Conservation (phyloP, 345 rosid genomes). For the Zanthoxylum bungeanum region DNA sequence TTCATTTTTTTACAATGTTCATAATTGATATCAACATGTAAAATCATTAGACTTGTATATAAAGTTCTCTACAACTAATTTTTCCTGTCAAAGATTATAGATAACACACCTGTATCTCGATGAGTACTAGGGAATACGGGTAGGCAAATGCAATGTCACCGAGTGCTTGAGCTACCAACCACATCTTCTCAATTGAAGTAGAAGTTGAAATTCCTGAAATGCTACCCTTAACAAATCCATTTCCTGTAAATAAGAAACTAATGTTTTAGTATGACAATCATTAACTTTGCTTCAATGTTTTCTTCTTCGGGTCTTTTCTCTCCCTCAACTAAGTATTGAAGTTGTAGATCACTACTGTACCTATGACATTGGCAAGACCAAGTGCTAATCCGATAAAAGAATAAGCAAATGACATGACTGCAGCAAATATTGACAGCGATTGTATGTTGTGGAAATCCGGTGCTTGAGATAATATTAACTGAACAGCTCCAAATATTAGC, state of each 20-base stretch:
- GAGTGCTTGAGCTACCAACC: conserved; percentile 37
- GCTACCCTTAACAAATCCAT: conserved; percentile 30
- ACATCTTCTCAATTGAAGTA: conserved; percentile 25
- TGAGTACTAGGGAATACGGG: conserved; percentile 33
- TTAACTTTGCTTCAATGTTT: too few species aligned
- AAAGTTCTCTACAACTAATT: not conserved
- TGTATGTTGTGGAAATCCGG: conserved; percentile 52
- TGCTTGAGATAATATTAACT: conserved; percentile 46
- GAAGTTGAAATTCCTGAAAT: conserved; percentile 32
- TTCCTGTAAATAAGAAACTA: not conserved
- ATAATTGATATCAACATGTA: not conserved
- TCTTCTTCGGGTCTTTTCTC: too few species aligned
- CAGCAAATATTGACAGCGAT: conserved; percentile 54
- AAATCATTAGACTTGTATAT: not conserved
- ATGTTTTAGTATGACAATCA: not conserved
- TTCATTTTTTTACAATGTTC: conserved; percentile 19
- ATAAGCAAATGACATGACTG: conserved; percentile 54
- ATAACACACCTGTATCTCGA: conserved; percentile 40
- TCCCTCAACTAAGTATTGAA: not conserved
- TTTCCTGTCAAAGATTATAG: not conserved
- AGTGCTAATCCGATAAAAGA: conserved; percentile 50
- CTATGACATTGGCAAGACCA: conserved; percentile 39
- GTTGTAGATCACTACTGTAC: conserved; percentile 13
- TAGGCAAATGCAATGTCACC: conserved; percentile 49
- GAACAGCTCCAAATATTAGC: conserved; percentile 47